Conservation (phyloP, 2,329 filamentous ascomycete genomes). For the Epicoccum sorghinum region DNA sequence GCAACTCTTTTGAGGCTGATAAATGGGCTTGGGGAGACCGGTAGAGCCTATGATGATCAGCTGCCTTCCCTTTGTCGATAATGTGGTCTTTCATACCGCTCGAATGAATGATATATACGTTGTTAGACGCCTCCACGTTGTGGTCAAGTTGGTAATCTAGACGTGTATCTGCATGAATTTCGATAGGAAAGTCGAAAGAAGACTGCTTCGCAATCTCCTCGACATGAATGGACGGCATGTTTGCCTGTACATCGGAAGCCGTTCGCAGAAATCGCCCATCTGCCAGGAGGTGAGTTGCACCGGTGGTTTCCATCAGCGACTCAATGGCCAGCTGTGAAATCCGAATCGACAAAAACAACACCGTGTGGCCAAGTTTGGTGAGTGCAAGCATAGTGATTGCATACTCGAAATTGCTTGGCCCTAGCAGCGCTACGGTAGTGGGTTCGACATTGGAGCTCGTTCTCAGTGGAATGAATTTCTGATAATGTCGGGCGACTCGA, state of each 20-base stretch:
- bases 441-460: conserved; percentile 21
- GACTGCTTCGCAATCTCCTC: conserved; percentile 21
- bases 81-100: conserved; percentile 15
- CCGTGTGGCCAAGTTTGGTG: conserved; percentile 61
- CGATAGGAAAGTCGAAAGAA: conserved; percentile 30
- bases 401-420: conserved; percentile 62
- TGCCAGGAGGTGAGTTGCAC: conserved; percentile 28
- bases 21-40: conserved; percentile 68
- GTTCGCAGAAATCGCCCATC: conserved; percentile 45
- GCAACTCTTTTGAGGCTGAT: conserved; percentile 57
- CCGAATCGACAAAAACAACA: conserved; percentile 62
- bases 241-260: conserved; percentile 18
- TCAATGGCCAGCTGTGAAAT: conserved; percentile 59
- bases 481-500: conserved; percentile 29
- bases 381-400: conserved; percentile 62
- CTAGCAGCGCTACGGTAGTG: conserved; percentile 56
- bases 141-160: conserved; percentile 32
- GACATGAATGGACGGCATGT: conserved; percentile 14
- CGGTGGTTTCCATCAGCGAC: conserved; percentile 46
- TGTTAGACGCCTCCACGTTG: conserved; percentile 23
- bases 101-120: conserved; percentile 35
- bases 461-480: conserved; percentile 27
- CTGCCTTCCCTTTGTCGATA: background rate
- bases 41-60: conserved; percentile 53
- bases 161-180: conserved; percentile 32